Evolutionary conservation across 768 basidiomycete genomes (phyloP).

Genomic region (Lyophyllum atratum): DNA sequence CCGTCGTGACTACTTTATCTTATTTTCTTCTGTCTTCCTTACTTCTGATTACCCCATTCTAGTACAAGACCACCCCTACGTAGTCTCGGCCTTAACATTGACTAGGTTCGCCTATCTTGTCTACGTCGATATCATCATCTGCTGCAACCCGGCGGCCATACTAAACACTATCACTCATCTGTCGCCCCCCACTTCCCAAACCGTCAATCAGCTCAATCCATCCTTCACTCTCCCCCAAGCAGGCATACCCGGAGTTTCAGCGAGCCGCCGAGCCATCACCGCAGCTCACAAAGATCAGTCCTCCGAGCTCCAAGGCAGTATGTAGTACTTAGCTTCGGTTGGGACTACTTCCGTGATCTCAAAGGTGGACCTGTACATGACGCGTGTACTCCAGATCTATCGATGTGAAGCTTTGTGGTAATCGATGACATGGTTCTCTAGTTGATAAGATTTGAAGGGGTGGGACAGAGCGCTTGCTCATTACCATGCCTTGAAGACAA

Average conservation of each 20-base stretch:
- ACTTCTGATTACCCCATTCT: constrained; percentile 9
- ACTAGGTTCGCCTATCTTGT: too few relatives aligned
- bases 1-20: constrained; percentile 17
- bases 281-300: neutral
- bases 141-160: too few relatives aligned
- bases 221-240: neutral
- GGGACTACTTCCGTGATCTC: too few relatives aligned
- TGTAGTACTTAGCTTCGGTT: neutral
- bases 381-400: too few relatives aligned
- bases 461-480: too few relatives aligned
- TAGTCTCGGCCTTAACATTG: neutral
- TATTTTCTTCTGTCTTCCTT: constrained; percentile 4
- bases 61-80: neutral
- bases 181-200: neutral
- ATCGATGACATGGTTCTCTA: too few relatives aligned
- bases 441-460: too few relatives aligned
- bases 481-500: too few relatives aligned
- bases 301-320: neutral
- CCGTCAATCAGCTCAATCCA: neutral
- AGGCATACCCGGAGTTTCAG: neutral
- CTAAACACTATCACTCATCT: neutral
- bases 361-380: too few relatives aligned
- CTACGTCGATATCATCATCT: too few relatives aligned
- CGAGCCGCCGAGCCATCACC: neutral
- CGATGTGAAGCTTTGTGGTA: too few relatives aligned